These are phyloP conservation scores for Ophiostoma novo-ulmi DNA, from an alignment of 2,329 filamentous ascomycete species.

Conservation along the genomic window DNA sequence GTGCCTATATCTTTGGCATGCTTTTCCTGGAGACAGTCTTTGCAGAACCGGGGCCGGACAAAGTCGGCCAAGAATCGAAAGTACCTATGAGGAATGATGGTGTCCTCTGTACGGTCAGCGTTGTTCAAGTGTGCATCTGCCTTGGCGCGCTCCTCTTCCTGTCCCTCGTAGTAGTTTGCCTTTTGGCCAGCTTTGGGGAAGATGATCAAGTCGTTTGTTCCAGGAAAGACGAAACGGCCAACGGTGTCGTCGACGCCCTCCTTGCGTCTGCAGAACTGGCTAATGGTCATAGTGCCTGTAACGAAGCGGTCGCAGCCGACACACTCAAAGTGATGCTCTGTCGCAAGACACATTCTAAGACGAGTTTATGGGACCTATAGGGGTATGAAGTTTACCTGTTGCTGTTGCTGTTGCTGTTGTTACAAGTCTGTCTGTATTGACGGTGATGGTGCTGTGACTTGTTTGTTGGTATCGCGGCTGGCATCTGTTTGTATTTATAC, in stretches of 20 bases:
- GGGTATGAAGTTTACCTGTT: background rate
- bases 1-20: background rate
- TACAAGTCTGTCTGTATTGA: background rate
- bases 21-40: background rate
- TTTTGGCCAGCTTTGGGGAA: background rate
- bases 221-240: background rate
- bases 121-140: background rate
- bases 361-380: background rate
- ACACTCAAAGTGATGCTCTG: background rate
- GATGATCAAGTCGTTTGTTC: background rate
- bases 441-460: background rate
- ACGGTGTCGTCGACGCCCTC: background rate
- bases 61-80: background rate
- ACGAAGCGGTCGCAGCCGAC: background rate
- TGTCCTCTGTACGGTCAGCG: background rate
- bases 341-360: constrained; percentile 11
- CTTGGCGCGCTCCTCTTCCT: background rate
- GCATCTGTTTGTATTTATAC: background rate
- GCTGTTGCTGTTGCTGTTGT: background rate
- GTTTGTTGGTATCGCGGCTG: background rate
- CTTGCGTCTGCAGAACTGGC: background rate
- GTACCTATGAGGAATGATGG: background rate
- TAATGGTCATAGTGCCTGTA: background rate
- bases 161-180: background rate
- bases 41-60: background rate